phyloP scores from a whole-genome alignment of 73 alveolate species.

The Tetrahymena thermophila region DNA sequence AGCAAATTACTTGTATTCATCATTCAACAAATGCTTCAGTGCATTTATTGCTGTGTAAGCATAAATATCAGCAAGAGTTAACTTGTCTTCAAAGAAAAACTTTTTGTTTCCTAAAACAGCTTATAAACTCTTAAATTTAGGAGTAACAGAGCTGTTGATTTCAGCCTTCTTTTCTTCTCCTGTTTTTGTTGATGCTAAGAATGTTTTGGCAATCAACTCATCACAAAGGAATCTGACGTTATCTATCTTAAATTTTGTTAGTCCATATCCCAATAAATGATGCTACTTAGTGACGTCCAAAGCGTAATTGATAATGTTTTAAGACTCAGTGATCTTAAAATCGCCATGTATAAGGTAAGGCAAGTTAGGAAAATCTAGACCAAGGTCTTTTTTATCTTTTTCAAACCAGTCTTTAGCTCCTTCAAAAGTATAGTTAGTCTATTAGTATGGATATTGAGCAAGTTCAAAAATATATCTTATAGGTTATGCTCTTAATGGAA shows the following conservation, averaged over 20 bases:
- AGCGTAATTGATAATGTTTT: neutral
- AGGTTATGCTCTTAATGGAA: too few relatives aligned
- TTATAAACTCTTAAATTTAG: too few relatives aligned
- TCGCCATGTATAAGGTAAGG: too few relatives aligned
- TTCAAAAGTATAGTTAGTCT: neutral
- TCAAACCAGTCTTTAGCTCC: neutral
- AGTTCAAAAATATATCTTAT: neutral
- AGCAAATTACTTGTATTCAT: too few relatives aligned
- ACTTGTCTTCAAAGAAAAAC: too few relatives aligned
- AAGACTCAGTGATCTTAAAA: too few relatives aligned
- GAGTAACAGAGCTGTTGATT: too few relatives aligned
- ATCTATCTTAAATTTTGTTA: neutral
- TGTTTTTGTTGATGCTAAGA: neutral
- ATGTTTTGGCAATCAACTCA: neutral
- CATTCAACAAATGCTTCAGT: neutral
- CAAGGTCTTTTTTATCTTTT: neutral
- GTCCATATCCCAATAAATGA: neutral
- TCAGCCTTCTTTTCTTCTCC: neutral
- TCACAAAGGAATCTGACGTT: neutral
- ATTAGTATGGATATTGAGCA: neutral
- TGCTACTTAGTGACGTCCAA: neutral
- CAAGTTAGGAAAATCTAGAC: too few relatives aligned
- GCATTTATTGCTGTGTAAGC: neutral
- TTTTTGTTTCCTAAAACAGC: too few relatives aligned
- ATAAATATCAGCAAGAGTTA: neutral